Conservation (phyloP, 306 rosid genomes). For the Vigna radiata region DNA sequence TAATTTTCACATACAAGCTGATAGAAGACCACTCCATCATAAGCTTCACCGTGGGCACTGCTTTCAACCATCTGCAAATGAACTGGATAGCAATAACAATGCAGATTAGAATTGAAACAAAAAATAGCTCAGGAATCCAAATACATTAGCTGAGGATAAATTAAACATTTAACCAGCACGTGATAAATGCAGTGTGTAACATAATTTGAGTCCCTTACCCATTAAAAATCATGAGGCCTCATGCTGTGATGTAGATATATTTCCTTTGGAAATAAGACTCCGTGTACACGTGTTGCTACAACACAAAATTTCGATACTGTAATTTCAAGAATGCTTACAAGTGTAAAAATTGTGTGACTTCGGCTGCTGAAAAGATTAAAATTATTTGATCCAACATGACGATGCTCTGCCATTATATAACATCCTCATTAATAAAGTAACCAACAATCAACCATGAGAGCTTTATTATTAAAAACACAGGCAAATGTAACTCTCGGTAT, state of each 20-base stretch:
- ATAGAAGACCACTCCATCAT: conserved; percentile 98
- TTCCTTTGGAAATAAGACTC: conserved; percentile 29
- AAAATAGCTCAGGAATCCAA: not conserved
- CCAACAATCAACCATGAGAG: no score
- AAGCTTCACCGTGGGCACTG: conserved; percentile 92
- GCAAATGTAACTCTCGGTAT: no score
- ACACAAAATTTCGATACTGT: conserved; percentile 19
- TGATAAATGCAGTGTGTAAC: conserved; percentile 19
- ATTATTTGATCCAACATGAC: no score
- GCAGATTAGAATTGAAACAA: conserved; percentile 27
- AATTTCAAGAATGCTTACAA: no score
- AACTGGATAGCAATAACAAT: conserved; percentile 25
- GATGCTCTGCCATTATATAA: no score
- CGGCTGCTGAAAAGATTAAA: no score
- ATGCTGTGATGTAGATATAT: conserved; percentile 13
- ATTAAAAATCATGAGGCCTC: conserved; percentile 39
- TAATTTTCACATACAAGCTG: conserved; percentile 79
- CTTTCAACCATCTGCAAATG: conserved; percentile 97
- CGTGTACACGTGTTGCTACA: conserved; percentile 11
- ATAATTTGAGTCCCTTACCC: conserved; percentile 18
- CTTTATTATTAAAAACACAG: no score
- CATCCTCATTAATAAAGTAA: no score
- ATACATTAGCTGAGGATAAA: not conserved
- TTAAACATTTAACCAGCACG: conserved; percentile 24
- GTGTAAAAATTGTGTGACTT: no score